Conservation (phyloP, 257 asterid genomes). For the Nicotiana sylvestris region DNA sequence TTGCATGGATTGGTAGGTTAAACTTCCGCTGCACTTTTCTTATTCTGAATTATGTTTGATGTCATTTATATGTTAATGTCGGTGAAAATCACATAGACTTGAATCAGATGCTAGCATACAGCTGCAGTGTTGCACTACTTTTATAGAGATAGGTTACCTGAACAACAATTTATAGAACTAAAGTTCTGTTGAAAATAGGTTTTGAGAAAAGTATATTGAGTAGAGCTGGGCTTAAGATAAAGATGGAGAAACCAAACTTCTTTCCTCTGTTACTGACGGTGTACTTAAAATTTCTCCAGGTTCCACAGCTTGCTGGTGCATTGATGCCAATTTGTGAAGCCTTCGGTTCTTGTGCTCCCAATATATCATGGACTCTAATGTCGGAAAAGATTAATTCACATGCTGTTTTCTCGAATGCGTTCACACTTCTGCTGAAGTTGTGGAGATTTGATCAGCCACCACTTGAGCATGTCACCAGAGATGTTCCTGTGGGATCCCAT, state of each 20-base stretch:
- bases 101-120: background rate
- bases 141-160: background rate
- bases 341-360: slow-evolving; percentile 89
- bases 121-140: background rate
- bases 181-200: background rate
- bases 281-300: slow-evolving; percentile 38
- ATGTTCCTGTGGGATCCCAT: slow-evolving; percentile 69
- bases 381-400: slow-evolving; percentile 75
- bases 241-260: slow-evolving; percentile 1
- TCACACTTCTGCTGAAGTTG: slow-evolving; percentile 74
- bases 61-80: slow-evolving; percentile 5
- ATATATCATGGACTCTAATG: slow-evolving; percentile 62
- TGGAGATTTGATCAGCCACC: slow-evolving; percentile 98
- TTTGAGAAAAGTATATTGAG: background rate
- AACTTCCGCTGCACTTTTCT: slow-evolving; percentile 17
- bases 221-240: background rate
- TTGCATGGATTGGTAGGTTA: slow-evolving; percentile 96
- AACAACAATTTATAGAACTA: background rate
- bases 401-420: slow-evolving; percentile 89
- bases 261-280: slow-evolving; percentile 5
- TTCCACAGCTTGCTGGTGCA: slow-evolving; percentile 95
- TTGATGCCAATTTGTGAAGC: slow-evolving; percentile 95
- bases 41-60: slow-evolving; percentile 10
- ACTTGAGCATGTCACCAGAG: slow-evolving; percentile 66
- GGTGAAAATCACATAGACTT: background rate